Percentiles rank a stretch among this genome's conserved stretches.
Conservation (phyloP, 305 asterid genomes). For the Rubia peregrina region DNA sequence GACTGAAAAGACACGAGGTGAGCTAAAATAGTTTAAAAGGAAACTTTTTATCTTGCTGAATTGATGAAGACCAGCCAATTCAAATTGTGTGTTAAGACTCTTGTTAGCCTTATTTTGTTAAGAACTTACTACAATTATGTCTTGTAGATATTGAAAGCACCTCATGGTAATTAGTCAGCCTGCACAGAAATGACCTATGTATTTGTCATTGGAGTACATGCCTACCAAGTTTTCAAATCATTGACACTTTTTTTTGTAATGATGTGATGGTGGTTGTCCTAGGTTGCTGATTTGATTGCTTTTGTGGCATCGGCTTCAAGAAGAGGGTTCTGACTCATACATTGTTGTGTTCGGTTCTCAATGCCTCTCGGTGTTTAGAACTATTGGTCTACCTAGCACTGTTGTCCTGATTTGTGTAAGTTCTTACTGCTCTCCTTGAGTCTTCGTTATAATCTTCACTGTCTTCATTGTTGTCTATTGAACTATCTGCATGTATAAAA, state of each 20-base stretch:
- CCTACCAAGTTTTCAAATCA: not conserved
- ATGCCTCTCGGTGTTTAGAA: slow-evolving; percentile 82
- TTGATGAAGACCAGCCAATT: too few species aligned
- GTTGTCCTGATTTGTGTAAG: slow-evolving; percentile 82
- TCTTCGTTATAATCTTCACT: not conserved
- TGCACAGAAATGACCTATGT: slow-evolving; percentile 99
- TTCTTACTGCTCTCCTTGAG: slow-evolving; percentile 9
- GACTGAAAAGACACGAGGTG: too few species aligned
- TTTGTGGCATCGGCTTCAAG: slow-evolving; percentile 77
- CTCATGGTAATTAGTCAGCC: slow-evolving; percentile 67
- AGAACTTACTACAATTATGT: slow-evolving; percentile 19
- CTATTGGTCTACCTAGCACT: slow-evolving; percentile 91
- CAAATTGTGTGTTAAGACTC: too few species aligned
- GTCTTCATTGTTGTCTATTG: not conserved
- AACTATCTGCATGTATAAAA: slow-evolving; percentile 41
- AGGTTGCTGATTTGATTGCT: slow-evolving; percentile 22
- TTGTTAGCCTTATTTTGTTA: not conserved
- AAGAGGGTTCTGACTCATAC: slow-evolving; percentile 31
- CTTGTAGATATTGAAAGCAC: slow-evolving; percentile 77
- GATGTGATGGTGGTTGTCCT: slow-evolving; percentile 19
- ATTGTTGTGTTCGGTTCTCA: slow-evolving; percentile 87
- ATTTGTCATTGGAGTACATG: slow-evolving; percentile 16
- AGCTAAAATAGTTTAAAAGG: too few species aligned
- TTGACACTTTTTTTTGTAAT: not conserved
- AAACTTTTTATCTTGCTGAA: too few species aligned